These are phyloP conservation scores for Rubus idaeus DNA, from an alignment of 306 rosid genomes.

Conservation along the genomic window DNA sequence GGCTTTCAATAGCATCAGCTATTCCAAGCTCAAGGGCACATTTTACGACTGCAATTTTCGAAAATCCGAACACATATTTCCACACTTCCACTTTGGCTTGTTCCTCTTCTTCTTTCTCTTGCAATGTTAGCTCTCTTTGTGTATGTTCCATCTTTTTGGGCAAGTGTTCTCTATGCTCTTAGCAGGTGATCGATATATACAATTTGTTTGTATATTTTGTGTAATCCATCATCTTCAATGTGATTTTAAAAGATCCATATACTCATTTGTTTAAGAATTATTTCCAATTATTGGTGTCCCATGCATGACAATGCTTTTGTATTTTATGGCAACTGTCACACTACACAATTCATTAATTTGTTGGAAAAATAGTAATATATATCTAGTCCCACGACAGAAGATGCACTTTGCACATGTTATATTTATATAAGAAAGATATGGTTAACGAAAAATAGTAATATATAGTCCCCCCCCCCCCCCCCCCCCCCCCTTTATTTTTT, in stretches of 20 bases:
- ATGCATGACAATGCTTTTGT: too few species aligned
- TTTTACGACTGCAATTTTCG: slow-evolving; percentile 55
- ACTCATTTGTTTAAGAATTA: too few species aligned
- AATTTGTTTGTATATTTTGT: too few species aligned
- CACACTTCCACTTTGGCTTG: slow-evolving; percentile 38
- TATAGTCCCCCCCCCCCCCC: too few species aligned
- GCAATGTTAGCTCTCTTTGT: neutral
- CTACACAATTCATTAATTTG: too few species aligned
- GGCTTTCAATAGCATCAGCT: slow-evolving; percentile 58
- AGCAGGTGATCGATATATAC: neutral
- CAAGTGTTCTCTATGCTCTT: neutral
- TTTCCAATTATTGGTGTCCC: slow-evolving; percentile 47
- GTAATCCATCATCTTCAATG: neutral
- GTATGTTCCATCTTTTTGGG: neutral
- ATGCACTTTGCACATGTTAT: too few species aligned
- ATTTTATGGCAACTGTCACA: too few species aligned
- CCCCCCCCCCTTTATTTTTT: too few species aligned
- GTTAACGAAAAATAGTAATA: too few species aligned
- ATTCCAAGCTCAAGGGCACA: slow-evolving; percentile 69
- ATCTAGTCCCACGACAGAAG: too few species aligned
- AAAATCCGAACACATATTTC: slow-evolving; percentile 56
- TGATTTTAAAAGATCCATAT: neutral
- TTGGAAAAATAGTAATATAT: too few species aligned
- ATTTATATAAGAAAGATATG: too few species aligned
- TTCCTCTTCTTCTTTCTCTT: slow-evolving; percentile 32